phyloP scores from a whole-genome alignment of 2,329 filamentous ascomycete genomes.

The Ophiosphaerella korrae region DNA sequence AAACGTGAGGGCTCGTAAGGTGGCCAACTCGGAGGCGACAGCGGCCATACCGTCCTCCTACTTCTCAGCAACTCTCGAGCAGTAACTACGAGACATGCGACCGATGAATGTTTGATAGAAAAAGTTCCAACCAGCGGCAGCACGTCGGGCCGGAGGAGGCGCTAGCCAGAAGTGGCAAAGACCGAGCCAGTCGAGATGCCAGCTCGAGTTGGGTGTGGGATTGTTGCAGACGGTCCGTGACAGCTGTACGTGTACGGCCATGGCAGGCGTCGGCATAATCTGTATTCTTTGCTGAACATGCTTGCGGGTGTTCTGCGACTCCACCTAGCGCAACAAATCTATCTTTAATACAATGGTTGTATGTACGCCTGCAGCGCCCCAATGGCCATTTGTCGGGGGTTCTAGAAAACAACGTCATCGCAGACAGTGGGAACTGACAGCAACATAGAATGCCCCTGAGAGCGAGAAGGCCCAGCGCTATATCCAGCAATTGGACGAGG shows the following conservation, averaged over 20 bases:
- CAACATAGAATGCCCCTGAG: conserved; percentile 52
- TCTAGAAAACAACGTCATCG: conserved; percentile 39
- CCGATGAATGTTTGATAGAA: conserved; percentile 7
- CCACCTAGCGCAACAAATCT: conserved; percentile 33
- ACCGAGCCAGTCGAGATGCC: conserved; percentile 9
- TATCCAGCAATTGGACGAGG: conserved; percentile 79
- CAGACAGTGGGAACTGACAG: conserved; percentile 31
- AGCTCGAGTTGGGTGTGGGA: conserved; percentile 18
- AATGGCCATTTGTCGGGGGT: background rate
- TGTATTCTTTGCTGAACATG: conserved; percentile 40
- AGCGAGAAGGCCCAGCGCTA: conserved; percentile 82
- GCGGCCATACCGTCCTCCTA: conserved; percentile 28
- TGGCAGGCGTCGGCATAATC: conserved; percentile 24
- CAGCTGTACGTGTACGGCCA: conserved; percentile 27
- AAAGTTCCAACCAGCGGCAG: conserved; percentile 26
- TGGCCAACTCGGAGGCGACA: conserved; percentile 33
- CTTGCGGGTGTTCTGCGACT: conserved; percentile 21
- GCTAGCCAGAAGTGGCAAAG: conserved; percentile 25
- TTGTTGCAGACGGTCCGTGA: conserved; percentile 22
- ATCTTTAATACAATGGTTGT: conserved; percentile 44
- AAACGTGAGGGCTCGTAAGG: conserved; percentile 60
- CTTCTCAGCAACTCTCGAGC: background rate
- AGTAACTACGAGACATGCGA: background rate
- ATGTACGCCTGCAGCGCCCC: conserved; percentile 21
- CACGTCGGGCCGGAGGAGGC: conserved; percentile 24